Evolutionary conservation across 2,329 filamentous ascomycete species (phyloP).

Genomic region (Fusarium kyushuense): DNA sequence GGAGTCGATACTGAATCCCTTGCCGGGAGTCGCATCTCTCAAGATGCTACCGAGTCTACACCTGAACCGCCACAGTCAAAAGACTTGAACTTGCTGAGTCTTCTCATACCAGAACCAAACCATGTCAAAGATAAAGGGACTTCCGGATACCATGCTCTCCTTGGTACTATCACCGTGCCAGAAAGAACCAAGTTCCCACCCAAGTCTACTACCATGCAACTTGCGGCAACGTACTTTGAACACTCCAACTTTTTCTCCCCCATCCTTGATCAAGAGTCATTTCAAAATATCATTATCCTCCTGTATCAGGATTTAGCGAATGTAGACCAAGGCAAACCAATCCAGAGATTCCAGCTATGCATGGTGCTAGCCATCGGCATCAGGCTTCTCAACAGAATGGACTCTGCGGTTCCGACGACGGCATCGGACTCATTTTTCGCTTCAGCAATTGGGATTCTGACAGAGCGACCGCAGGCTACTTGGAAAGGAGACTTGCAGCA

Average conservation of each 20-base stretch:
- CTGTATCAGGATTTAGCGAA: conserved; percentile 10
- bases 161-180: conserved; percentile 6
- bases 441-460: conserved; percentile 13
- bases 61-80: neutral
- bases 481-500: conserved; percentile 32
- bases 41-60: neutral
- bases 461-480: conserved; percentile 1
- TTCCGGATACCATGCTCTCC: conserved; percentile 22
- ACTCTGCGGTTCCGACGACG: conserved; percentile 22
- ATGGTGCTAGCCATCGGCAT: conserved; percentile 34
- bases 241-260: conserved; percentile 49
- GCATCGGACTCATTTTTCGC: conserved; percentile 31
- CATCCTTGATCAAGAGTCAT: conserved; percentile 33
- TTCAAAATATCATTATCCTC: conserved; percentile 6
- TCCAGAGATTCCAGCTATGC: conserved; percentile 14
- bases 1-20: conserved; percentile 20
- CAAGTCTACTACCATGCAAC: conserved; percentile 10
- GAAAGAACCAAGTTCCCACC: conserved; percentile 16
- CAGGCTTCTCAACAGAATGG: conserved; percentile 30
- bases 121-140: neutral
- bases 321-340: neutral
- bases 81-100: neutral
- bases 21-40: neutral
- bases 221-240: conserved; percentile 47
- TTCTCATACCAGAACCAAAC: neutral